Evolutionary conservation across 306 rosid genomes (phyloP).

Genomic region (Delonix regia): DNA sequence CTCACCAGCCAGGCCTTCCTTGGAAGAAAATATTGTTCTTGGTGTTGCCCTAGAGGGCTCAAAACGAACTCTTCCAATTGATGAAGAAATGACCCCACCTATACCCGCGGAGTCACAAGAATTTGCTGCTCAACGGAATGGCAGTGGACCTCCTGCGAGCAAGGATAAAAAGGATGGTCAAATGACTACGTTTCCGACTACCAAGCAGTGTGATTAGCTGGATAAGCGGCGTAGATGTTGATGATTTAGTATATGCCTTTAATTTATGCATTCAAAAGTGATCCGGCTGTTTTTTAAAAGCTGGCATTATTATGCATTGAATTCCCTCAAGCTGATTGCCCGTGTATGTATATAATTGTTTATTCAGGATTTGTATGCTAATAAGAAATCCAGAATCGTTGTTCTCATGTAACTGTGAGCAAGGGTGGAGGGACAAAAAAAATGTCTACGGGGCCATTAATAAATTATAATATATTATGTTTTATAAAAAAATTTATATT

Average conservation of each 20-base stretch:
- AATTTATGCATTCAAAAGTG: conserved; percentile 38
- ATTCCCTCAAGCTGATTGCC: conserved; percentile 14
- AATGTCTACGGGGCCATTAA: too few relatives aligned
- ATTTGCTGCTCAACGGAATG: conserved; percentile 56
- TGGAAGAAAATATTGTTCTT: conserved; percentile 90
- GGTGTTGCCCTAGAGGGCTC: conserved; percentile 98
- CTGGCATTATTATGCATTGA: conserved; percentile 53
- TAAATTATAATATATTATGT: too few relatives aligned
- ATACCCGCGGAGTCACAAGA: conserved; percentile 61
- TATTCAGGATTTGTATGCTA: background rate
- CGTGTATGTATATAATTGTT: conserved; percentile 11
- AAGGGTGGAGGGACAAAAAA: too few relatives aligned
- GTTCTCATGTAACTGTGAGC: too few relatives aligned
- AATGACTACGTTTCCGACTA: conserved; percentile 47
- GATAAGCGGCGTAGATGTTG: conserved; percentile 34
- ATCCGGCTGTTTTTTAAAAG: conserved; percentile 69
- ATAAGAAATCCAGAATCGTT: background rate
- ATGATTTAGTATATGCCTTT: conserved; percentile 29
- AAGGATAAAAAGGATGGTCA: conserved; percentile 68
- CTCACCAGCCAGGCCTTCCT: conserved; percentile 47
- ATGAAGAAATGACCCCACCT: conserved; percentile 58
- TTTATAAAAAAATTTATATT: too few relatives aligned
- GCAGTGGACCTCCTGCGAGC: conserved; percentile 52
- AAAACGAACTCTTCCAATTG: conserved; percentile 89
- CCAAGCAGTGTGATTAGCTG: conserved; percentile 50